Percentiles rank a stretch among this genome's conserved stretches.
These are phyloP conservation scores for Dryadomyces quercus-mongolicae DNA, from an alignment of 2,329 filamentous ascomycete species.

Conservation along the genomic window DNA sequence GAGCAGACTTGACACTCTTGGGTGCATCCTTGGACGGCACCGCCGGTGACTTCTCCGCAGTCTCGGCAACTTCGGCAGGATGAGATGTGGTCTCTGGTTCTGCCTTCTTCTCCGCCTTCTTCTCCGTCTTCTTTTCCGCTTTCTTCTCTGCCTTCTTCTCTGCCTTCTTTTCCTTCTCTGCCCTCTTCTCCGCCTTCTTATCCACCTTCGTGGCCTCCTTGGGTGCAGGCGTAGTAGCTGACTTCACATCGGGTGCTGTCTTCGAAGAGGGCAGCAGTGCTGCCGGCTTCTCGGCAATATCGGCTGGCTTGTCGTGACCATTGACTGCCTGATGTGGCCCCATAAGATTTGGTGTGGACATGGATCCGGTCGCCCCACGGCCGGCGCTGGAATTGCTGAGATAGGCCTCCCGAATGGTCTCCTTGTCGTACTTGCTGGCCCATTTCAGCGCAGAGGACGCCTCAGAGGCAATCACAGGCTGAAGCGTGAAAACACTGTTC, in stretches of 20 bases:
- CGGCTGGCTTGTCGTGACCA: background rate
- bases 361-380: constrained; percentile 33
- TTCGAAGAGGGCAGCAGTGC: background rate
- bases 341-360: constrained; percentile 6
- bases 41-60: constrained; percentile 17
- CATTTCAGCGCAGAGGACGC: constrained; percentile 93
- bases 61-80: background rate
- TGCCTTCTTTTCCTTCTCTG: background rate
- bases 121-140: background rate
- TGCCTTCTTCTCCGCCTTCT: constrained; percentile 2
- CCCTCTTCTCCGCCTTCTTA: background rate
- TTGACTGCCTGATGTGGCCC: background rate
- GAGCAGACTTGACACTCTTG: constrained; percentile 21
- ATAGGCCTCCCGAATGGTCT: constrained; percentile 76
- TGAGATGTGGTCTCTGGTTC: constrained; percentile 4
- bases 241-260: background rate
- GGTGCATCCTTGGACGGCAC: constrained; percentile 24
- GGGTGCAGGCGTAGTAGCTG: background rate
- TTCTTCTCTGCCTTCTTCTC: background rate
- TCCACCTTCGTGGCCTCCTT: background rate
- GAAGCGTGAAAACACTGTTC: constrained; percentile 78
- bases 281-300: constrained; percentile 3
- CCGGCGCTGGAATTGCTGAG: constrained; percentile 62
- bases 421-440: constrained; percentile 90
- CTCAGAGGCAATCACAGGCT: constrained; percentile 72